Evolutionary conservation across 306 rosid species (phyloP), one percentile per base, ranked within the genome.

Genomic region (Alnus glutinosa): DNA sequence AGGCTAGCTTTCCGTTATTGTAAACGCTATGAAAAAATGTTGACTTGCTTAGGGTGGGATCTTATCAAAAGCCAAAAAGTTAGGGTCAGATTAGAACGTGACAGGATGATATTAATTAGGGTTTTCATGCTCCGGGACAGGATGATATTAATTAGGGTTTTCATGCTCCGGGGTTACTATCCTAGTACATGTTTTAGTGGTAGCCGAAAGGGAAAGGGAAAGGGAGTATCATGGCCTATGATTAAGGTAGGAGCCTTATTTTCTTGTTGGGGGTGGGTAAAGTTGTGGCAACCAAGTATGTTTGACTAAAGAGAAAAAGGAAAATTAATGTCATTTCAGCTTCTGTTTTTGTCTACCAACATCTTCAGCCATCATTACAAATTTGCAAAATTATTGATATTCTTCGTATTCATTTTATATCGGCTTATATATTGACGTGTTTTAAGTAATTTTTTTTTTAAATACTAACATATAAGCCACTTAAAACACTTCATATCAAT

Each of bases 201-300:
- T 70, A 75, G 85, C 87, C 91, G 89, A 88, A 88, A 85, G 89
- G 79, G 77, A 72, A 73, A 52, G 18, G 2, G 34, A 49, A 9
- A 23, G 19, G 46, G 69, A 54, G 51, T 48, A 79, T 84, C 77
- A 84, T 63, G 73, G 44, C 67, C 47, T 75, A 87, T 87, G 80
- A 87, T 87, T 78, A 73, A 52, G 86, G 80, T 81, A 73, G 77
- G 73, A 78, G 77, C 79, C 67, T 64, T 78, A 62, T 68, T 81
- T 75, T 74, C 2, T 78, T 78, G 70, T 83, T 78, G 87, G 81
- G 19, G 77, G 75, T 83, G 77, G 80, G 77, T 75, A 86, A 83
- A 75, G 75, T 78, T 71, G 55, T 73, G 75, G 79, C 81, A 62
- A 72, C 86, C 73, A 72, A 67, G 71, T 18, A 62, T 75, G 70